phyloP scores from a whole-genome alignment of 1,284 basidiomycete genomes.

The Tilletia horrida region DNA sequence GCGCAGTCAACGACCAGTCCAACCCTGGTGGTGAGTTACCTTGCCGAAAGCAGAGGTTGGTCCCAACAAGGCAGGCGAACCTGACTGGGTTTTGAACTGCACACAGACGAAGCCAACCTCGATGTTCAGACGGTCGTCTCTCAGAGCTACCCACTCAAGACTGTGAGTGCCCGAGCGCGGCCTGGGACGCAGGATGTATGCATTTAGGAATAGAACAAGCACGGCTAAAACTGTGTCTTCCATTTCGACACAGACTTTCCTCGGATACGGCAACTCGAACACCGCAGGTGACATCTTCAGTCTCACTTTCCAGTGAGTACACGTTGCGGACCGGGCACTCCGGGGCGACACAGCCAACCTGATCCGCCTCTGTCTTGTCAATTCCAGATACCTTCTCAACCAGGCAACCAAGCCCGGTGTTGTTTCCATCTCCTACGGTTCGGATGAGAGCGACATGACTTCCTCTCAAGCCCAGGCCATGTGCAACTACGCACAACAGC shows the following conservation, averaged over 20 bases:
- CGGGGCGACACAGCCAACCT: constrained; percentile 5
- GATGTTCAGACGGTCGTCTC: constrained; percentile 24
- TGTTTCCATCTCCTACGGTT: constrained; percentile 23
- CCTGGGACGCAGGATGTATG: no score
- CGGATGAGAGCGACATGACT: constrained; percentile 18
- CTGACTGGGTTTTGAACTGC: not conserved
- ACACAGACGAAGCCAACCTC: constrained; percentile 23
- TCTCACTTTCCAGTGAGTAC: constrained; percentile 22
- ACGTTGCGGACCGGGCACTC: not conserved
- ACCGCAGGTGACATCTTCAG: constrained; percentile 25
- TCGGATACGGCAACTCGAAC: constrained; percentile 18
- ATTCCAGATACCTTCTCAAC: constrained; percentile 13
- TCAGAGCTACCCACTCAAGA: constrained; percentile 22
- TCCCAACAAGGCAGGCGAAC: not conserved
- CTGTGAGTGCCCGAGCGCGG: not conserved
- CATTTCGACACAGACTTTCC: constrained; percentile 9
- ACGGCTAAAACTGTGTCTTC: no score
- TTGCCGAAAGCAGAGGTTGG: not conserved
- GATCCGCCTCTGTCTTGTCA: not conserved
- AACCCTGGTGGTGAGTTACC: constrained; percentile 19
- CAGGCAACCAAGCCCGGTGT: constrained; percentile 17
- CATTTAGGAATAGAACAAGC: no score
- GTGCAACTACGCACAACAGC: constrained; percentile 23
- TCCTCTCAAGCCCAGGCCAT: constrained; percentile 21
- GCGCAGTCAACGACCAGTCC: constrained; percentile 21